These are phyloP conservation scores for Schoenoplectus triqueter DNA, from an alignment of 202 grass and related monocot species.

Conservation along the genomic window DNA sequence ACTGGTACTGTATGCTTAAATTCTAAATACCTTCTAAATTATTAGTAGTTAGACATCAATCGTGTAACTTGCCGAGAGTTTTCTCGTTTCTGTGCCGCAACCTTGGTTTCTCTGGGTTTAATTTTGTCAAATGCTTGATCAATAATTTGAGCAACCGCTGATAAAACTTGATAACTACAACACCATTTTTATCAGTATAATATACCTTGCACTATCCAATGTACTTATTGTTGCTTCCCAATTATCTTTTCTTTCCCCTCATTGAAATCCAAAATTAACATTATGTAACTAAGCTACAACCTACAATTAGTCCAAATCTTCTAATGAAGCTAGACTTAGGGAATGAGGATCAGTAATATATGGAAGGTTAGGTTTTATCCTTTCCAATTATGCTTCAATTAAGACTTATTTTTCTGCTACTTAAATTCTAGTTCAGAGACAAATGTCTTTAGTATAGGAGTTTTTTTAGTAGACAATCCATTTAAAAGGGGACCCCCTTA, in stretches of 20 bases:
- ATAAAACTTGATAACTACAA: neutral
- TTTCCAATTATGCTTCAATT: conserved; percentile 9
- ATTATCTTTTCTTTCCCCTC: neutral
- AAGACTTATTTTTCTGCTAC: neutral
- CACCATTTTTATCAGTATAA: neutral
- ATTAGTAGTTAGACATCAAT: no score
- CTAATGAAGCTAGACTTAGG: neutral
- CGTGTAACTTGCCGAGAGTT: neutral
- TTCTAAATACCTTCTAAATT: no score
- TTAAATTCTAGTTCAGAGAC: neutral
- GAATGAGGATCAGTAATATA: neutral
- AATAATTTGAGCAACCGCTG: neutral
- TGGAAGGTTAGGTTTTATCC: neutral
- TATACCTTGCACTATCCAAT: neutral
- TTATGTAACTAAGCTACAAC: neutral
- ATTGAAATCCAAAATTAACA: neutral
- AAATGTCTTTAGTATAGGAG: neutral
- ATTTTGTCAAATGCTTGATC: neutral
- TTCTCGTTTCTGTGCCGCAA: neutral
- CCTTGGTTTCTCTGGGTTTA: neutral
- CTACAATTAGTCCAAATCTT: neutral
- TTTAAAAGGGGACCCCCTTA: neutral
- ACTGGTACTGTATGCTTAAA: no score
- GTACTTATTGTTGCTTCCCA: neutral
- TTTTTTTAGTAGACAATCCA: neutral